Evolutionary conservation across 148 eudicot genomes (phyloP).

Genomic region (Agrostemma githago): DNA sequence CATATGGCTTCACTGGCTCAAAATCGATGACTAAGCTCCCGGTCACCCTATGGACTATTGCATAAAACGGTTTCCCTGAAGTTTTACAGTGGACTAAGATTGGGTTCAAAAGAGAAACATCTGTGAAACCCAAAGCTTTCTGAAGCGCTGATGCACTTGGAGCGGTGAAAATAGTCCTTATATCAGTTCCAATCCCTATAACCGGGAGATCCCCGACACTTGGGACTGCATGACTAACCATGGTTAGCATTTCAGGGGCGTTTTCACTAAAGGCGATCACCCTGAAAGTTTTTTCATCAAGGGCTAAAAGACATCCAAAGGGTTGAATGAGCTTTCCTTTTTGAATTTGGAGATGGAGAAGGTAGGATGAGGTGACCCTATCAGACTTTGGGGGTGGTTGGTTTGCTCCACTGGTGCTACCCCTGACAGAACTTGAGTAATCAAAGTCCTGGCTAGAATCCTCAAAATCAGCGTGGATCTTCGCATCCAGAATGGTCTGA

Average conservation of each 20-base stretch:
- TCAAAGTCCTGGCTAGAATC: conserved; percentile 5
- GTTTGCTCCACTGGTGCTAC: conserved; percentile 23
- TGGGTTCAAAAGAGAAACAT: conserved; percentile 81
- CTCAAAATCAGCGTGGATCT: conserved; percentile 14
- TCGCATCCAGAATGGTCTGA: conserved; percentile 12
- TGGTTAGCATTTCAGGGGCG: conserved; percentile 88
- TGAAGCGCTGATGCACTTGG: conserved; percentile 74
- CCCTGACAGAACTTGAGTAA: conserved; percentile 66
- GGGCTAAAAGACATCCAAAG: conserved; percentile 83
- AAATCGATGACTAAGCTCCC: conserved; percentile 85
- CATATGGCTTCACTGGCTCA: conserved; percentile 91
- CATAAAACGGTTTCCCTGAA: conserved; percentile 93
- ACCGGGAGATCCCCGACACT: conserved; percentile 75
- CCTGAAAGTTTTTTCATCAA: conserved; percentile 71
- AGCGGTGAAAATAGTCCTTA: conserved; percentile 64
- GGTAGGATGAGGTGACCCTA: conserved; percentile 74
- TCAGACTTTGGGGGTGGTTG: conserved; percentile 54
- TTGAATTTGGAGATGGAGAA: conserved; percentile 75
- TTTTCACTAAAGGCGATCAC: conserved; percentile 87
- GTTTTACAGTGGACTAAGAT: conserved; percentile 83
- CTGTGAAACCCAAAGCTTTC: conserved; percentile 80
- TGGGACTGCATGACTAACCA: conserved; percentile 83
- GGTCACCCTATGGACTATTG: conserved; percentile 77
- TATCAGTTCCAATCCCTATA: conserved; percentile 79
- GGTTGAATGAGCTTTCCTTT: conserved; percentile 82